These are phyloP conservation scores for Trichoderma sp. DNA, from an alignment of 2,329 filamentous ascomycete genomes.

Conservation along the genomic window DNA sequence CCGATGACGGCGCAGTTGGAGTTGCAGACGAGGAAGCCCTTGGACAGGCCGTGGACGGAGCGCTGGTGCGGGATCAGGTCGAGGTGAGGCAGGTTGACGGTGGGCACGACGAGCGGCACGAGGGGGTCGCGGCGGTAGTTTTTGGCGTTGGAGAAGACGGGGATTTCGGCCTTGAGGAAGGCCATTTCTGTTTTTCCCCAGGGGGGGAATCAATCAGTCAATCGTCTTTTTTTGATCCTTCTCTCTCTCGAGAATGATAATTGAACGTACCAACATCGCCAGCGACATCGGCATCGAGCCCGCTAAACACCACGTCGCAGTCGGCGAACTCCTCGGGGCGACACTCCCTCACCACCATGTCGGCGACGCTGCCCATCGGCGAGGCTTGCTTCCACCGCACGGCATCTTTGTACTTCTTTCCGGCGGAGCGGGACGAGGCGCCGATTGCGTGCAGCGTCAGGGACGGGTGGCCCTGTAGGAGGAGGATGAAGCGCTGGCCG, in stretches of 20 bases:
- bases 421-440: slow-evolving; percentile 9
- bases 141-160: slow-evolving; percentile 16
- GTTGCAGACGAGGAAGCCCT: slow-evolving; percentile 15
- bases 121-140: slow-evolving; percentile 12
- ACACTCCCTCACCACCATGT: slow-evolving; percentile 9
- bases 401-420: slow-evolving; percentile 12
- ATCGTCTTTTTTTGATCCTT: not conserved
- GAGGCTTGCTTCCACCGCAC: slow-evolving; percentile 9
- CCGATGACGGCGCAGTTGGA: slow-evolving; percentile 13
- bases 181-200: not conserved
- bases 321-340: slow-evolving; percentile 1
- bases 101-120: slow-evolving; percentile 11
- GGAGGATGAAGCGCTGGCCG: slow-evolving; percentile 12
- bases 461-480: slow-evolving; percentile 10
- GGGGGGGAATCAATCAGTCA: too few species aligned
- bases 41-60: slow-evolving; percentile 2
- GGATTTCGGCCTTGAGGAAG: slow-evolving; percentile 13
- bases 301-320: slow-evolving; percentile 13
- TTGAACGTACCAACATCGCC: not conserved
- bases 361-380: not conserved
- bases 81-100: slow-evolving; percentile 13
- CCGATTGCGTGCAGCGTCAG: slow-evolving; percentile 8
- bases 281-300: slow-evolving; percentile 11
- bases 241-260: not conserved
- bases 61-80: slow-evolving; percentile 12